Evolutionary conservation across 495 filamentous ascomycete genomes (phyloP).

Genomic region (Xylaria acuta): DNA sequence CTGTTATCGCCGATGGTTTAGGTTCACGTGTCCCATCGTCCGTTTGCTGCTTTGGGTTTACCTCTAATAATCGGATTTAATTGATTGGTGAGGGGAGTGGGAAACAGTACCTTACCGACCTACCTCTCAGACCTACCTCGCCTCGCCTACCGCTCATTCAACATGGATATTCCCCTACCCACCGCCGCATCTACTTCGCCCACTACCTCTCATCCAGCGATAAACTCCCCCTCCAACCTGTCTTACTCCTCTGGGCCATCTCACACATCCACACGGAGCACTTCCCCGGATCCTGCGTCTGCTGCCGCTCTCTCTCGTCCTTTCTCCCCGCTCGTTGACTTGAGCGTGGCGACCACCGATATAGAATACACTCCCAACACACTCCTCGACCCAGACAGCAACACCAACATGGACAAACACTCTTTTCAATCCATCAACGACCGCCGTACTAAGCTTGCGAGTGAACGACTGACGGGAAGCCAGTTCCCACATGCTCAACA

Average conservation of each 20-base stretch:
- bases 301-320: constrained; percentile 11
- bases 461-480: constrained; percentile 22
- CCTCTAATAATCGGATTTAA: constrained; percentile 5
- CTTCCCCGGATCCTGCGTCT: constrained; percentile 28
- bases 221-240: constrained; percentile 33
- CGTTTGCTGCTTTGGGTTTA: constrained; percentile 36
- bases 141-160: constrained; percentile 27
- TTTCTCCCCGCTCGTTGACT: constrained; percentile 29
- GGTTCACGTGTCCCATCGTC: constrained; percentile 4
- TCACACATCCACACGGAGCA: constrained; percentile 33
- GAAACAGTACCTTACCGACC: not conserved
- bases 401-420: constrained; percentile 38
- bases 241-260: constrained; percentile 35
- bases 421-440: constrained; percentile 39
- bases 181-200: constrained; percentile 25
- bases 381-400: constrained; percentile 20
- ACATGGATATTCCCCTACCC: constrained; percentile 32
- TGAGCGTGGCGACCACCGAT: constrained; percentile 21
- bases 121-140: constrained; percentile 23
- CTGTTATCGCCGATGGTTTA: not conserved
- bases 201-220: constrained; percentile 21
- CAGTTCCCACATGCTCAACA: constrained; percentile 25
- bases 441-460: constrained; percentile 34
- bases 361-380: constrained; percentile 28
- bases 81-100: constrained; percentile 32